Base-by-base conservation (phyloP, 2,329 filamentous ascomycete genomes). In the Sordariomycetes sp. region DNA sequence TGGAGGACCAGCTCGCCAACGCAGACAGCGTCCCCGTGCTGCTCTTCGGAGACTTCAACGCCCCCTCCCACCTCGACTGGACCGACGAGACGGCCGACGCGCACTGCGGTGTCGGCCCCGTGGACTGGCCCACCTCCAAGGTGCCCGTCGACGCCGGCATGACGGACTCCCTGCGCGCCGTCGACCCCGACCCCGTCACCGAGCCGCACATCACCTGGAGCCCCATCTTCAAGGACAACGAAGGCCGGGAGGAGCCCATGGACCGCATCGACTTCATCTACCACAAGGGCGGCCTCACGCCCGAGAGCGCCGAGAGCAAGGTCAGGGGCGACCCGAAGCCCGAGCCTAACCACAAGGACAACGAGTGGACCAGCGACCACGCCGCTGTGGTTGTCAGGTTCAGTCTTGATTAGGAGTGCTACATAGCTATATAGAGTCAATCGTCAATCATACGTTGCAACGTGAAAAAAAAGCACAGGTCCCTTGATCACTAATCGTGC, bases 211-310 rank as follows among this genome's bases (percentile, higher is more conserved):
- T 48, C 9, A 64, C 59, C 4, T 65, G 61, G 61, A 64, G 61
- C 1, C 61, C 61, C 8, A 39, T 65, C 11, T 55, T 48, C 34
- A 46, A 49, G 12, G 43, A 45, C 15, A 60, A 30, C 34, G 41
- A 47, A 0, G 47, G 46, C 8, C 39, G 48, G 1, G 31, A 46
- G 1, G 61, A 64, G 47, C 61, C 61, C 0, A 43, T 54, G 30
- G 61, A 64, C 35, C 41, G 61, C 11, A 64, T 65, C 23, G 61
- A 64, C 41, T 64, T 63, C 35, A 50, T 64, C 16, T 62, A 62
- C 23, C 50, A 61, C 45, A 57, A 56, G 37, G 58, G 58, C 1
- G 44, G 44, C 30, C 38, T 64, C 4, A 46, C 45, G 21, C 49
- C 56, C 1, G 21, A 53, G 0, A 45, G 43, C n/a, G 59, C 59